A percentile compares a stretch with the other conserved stretches of the same genome.
Evolutionary conservation across 192 early-diverging fungal genomes (phyloP).

Genomic region (Coemansia brasiliensis): DNA sequence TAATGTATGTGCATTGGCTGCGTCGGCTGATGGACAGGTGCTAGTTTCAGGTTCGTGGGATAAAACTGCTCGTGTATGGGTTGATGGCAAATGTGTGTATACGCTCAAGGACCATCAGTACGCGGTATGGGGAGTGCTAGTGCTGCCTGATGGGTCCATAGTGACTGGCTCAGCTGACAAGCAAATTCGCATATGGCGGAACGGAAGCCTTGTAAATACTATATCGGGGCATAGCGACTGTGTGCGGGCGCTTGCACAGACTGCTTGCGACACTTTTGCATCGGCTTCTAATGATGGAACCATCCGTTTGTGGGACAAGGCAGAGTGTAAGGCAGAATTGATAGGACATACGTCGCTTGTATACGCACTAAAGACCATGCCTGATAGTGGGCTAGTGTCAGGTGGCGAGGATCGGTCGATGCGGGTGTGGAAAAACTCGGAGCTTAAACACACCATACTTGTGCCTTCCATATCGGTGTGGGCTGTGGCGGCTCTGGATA

Average conservation of each 20-base stretch:
- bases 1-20: slow-evolving; percentile 80
- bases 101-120: slow-evolving; percentile 76
- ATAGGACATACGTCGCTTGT: slow-evolving; percentile 91
- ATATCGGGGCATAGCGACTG: slow-evolving; percentile 86
- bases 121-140: slow-evolving; percentile 93
- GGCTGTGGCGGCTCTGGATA: slow-evolving; percentile 73
- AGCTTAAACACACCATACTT: slow-evolving; percentile 74
- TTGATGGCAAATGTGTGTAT: slow-evolving; percentile 66
- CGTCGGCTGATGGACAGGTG: slow-evolving; percentile 59
- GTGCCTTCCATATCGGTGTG: slow-evolving; percentile 92
- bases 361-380: slow-evolving; percentile 74
- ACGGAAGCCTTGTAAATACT: slow-evolving; percentile 63
- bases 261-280: slow-evolving; percentile 70
- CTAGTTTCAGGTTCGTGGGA: slow-evolving; percentile 99
- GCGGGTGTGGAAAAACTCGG: slow-evolving; percentile 76
- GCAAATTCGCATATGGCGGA: slow-evolving; percentile 82
- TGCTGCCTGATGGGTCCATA: slow-evolving; percentile 64
- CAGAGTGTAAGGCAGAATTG: slow-evolving; percentile 70
- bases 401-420: slow-evolving; percentile 93
- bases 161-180: slow-evolving; percentile 93
- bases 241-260: slow-evolving; percentile 73
- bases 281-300: slow-evolving; percentile 91
- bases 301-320: slow-evolving; percentile 73
- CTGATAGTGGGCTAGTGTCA: slow-evolving; percentile 78
- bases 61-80: slow-evolving; percentile 89